phyloP scores from a whole-genome alignment of 805 yeast species.

The Metschnikowia gelsemii region DNA sequence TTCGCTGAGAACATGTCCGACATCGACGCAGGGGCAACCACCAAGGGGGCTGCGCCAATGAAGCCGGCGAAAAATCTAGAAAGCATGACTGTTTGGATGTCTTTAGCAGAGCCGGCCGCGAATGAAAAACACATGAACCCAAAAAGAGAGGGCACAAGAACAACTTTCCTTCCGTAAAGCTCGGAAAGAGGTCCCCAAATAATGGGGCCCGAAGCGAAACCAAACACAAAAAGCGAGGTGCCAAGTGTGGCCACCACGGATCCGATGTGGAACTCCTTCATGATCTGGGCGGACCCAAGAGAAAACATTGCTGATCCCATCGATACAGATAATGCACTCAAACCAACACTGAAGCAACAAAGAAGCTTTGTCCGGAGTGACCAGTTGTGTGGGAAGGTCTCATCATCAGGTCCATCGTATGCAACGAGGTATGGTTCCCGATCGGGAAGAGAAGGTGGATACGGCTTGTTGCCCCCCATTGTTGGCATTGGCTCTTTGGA shows the following conservation, averaged over 20 bases:
- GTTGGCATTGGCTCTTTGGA: conserved; percentile 33
- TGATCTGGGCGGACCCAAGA: conserved; percentile 51
- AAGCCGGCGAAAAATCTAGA: conserved; percentile 28
- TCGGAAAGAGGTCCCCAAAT: conserved; percentile 90
- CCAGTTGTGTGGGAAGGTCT: conserved; percentile 81
- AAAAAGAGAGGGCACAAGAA: conserved; percentile 55
- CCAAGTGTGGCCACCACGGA: conserved; percentile 70
- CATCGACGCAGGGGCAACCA: conserved; percentile 26
- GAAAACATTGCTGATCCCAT: conserved; percentile 87
- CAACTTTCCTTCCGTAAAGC: conserved; percentile 65
- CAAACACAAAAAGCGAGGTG: conserved; percentile 80
- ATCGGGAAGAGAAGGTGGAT: conserved; percentile 61
- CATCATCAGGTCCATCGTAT: conserved; percentile 78
- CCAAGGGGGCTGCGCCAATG: conserved; percentile 27
- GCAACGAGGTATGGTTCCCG: conserved; percentile 60
- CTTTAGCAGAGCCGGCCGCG: conserved; percentile 27
- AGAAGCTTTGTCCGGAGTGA: conserved; percentile 31
- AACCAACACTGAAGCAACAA: conserved; percentile 29
- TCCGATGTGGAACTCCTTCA: conserved; percentile 57
- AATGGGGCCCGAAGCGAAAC: conserved; percentile 91
- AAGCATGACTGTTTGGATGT: conserved; percentile 25
- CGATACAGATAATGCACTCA: conserved; percentile 40
- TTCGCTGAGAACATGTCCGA: conserved; percentile 23
- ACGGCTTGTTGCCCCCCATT: conserved; percentile 69
- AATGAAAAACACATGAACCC: conserved; percentile 61